A percentile compares a stretch with the other conserved stretches of the same genome.
Evolutionary conservation across 2,329 filamentous ascomycete species (phyloP).

Genomic region (Stylonectria norvegica): DNA sequence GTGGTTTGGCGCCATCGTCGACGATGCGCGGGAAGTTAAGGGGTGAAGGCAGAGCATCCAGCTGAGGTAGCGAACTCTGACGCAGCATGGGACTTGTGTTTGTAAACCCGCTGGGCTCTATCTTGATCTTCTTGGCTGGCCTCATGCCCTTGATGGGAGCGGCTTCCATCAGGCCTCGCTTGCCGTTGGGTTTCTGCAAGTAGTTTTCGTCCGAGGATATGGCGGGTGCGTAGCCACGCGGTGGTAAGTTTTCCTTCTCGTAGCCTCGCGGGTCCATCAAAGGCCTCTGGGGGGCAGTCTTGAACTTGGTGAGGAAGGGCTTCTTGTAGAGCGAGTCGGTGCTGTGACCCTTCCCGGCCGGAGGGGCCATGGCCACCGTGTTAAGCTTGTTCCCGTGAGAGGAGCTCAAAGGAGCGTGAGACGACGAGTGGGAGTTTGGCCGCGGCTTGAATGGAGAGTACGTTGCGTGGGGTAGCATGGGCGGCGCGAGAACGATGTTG

Average conservation of each 20-base stretch:
- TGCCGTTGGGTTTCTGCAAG: conserved; percentile 51
- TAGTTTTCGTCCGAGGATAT: conserved; percentile 48
- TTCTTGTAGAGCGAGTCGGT: conserved; percentile 72
- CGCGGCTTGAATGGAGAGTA: conserved; percentile 68
- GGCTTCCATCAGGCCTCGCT: conserved; percentile 68
- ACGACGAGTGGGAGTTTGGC: conserved; percentile 59
- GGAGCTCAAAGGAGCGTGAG: conserved; percentile 55
- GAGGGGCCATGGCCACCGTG: conserved; percentile 64
- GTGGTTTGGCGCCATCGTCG: conserved; percentile 86
- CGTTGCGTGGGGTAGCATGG: conserved; percentile 48
- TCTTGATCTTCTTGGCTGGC: conserved; percentile 64
- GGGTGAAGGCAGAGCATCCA: conserved; percentile 60
- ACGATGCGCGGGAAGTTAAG: conserved; percentile 77
- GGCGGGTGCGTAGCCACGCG: conserved; percentile 48
- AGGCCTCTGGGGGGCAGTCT: conserved; percentile 54
- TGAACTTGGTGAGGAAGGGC: conserved; percentile 56
- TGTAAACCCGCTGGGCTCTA: conserved; percentile 53
- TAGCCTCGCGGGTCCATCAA: conserved; percentile 40
- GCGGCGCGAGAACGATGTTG: conserved; percentile 66
- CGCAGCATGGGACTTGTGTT: no score
- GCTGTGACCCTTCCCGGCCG: conserved; percentile 47
- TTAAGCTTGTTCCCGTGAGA: conserved; percentile 59
- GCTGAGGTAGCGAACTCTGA: no score
- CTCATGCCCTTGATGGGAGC: conserved; percentile 68
- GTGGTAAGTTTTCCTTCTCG: conserved; percentile 57